Evolutionary conservation across 768 basidiomycete species (phyloP), one percentile per base, ranked within the genome.

Genomic region (Aureoboletus auriporus): DNA sequence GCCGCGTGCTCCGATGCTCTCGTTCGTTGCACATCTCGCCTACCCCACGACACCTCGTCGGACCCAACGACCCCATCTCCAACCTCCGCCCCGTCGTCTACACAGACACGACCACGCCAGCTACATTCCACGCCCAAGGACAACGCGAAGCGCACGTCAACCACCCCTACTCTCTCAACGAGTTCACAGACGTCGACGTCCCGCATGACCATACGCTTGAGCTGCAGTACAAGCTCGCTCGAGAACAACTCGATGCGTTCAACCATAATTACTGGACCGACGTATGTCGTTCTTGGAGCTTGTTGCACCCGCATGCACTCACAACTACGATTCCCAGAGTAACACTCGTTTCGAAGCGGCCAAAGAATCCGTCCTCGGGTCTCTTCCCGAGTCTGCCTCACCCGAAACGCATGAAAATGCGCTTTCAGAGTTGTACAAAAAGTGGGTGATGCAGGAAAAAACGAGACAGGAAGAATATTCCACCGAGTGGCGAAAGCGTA

Each of bases 231-330:
- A 82, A 79, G 50, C 67, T 90, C 39, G 78, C 83, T 51, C 73
- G 83, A 45, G 83, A 89, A 64, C 80, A 83, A 48, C 66, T 90
- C 17, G 87, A 91, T 58, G 72, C 79, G 20, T 83, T 86, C 59
- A 84, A 90, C 52, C 84, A 92, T 47, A 68, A 74, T 14, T 93
- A 89, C 63, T 93, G 90, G 90, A 66, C 79, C 45, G 83, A 91
- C 46, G 90, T 91, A 61, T 55, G 86, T 58, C 9, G 20, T 23
- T 4, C 4, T n/a, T 11, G 20, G 20, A 8, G 17, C 29, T 34
- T 38, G 5, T 39, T 16, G 30, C 10, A 31, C 29, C 9, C 20
- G n/a, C 35, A 30, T 26, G 46, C 29, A 27, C 38, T 57, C 40
- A 52, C 47, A 52, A 26, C 7, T 12, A 36, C 42, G 10, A 33